Base-by-base conservation (phyloP, 257 asterid genomes). In the Fraxinus americana region DNA sequence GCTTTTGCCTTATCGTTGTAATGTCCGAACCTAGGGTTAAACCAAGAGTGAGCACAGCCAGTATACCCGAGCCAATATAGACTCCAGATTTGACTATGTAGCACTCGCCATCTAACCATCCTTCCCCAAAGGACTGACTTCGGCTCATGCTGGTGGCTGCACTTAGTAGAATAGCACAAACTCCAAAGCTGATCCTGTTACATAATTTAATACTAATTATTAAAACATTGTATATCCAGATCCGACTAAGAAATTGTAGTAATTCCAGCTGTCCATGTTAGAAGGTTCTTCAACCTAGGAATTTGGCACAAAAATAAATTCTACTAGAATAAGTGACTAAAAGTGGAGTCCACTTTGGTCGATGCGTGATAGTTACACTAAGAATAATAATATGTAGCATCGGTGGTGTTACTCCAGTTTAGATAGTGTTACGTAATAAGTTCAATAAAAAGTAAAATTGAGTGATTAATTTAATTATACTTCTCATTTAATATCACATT, bases 41-140 rank as follows among this genome's bases (percentile, higher is more conserved):
- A 75, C 86, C 81, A 16, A 90, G 21, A 30, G 94, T 84, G 67
- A 86, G 35, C 63, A 91, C 70, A 63, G 86, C 85, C 36, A 92
- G 78, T 12, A 84, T 12, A 63, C 90, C 92, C 4, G 97, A 90
- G 32, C 88, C 91, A 39, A 79, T 73, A 34, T 77, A 92, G 74
- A 91, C 90, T 34, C 97, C 98, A 75, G 90, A 90, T 80, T 80
- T 92, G 16, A 91, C 97, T 5, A 90, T 50, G 84, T 92, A 94
- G 88, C 97, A 94, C 61, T 92, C 92, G 25, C 96, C 93, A 79
- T 91, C 91, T 78, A 92, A 70, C 98, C 98, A 94, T 65, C 97
- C 98, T 82, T 90, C 91, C 34, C 98, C 97, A 21, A 84, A 73
- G 3, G 45, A 75, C 72, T 94, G 98, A 8, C 81, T 80, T 68